Percentiles rank a stretch among this genome's conserved stretches.
These are phyloP conservation scores for Ogataea paradorogensis DNA, from an alignment of 805 yeast genomes.

Conservation along the genomic window DNA sequence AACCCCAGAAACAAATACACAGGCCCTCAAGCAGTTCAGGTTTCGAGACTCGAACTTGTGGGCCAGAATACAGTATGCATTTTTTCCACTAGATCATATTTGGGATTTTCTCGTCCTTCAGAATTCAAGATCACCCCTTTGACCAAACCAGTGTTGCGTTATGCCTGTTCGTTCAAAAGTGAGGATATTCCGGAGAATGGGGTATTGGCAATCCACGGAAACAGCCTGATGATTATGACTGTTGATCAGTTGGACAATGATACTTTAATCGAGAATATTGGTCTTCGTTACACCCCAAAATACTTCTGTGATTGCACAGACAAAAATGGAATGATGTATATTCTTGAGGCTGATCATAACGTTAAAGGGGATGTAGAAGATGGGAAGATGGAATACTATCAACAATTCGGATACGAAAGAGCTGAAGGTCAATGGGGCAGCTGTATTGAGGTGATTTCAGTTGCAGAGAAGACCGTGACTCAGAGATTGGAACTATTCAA, in stretches of 20 bases:
- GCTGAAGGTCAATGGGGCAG: constrained; percentile 44
- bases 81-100: constrained; percentile 54
- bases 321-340: constrained; percentile 33
- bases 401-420: constrained; percentile 44
- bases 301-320: constrained; percentile 33
- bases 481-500: constrained; percentile 44
- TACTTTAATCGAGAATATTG: constrained; percentile 37
- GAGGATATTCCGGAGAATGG: constrained; percentile 61
- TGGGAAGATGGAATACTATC: constrained; percentile 38
- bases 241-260: constrained; percentile 40
- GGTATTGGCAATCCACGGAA: constrained; percentile 57
- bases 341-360: constrained; percentile 46
- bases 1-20: constrained; percentile 68
- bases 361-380: constrained; percentile 29
- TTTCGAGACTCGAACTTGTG: constrained; percentile 38
- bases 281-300: constrained; percentile 52
- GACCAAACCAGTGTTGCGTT: constrained; percentile 39
- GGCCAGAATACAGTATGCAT: constrained; percentile 43
- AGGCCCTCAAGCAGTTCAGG: constrained; percentile 62
- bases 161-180: constrained; percentile 55
- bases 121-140: constrained; percentile 48
- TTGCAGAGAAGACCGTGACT: constrained; percentile 31
- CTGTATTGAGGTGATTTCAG: constrained; percentile 49
- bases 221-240: constrained; percentile 53
- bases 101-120: constrained; percentile 39